These are phyloP conservation scores for Globisporangium cederbergense DNA, from an alignment of 352 stramenopile species.

Conservation along the genomic window DNA sequence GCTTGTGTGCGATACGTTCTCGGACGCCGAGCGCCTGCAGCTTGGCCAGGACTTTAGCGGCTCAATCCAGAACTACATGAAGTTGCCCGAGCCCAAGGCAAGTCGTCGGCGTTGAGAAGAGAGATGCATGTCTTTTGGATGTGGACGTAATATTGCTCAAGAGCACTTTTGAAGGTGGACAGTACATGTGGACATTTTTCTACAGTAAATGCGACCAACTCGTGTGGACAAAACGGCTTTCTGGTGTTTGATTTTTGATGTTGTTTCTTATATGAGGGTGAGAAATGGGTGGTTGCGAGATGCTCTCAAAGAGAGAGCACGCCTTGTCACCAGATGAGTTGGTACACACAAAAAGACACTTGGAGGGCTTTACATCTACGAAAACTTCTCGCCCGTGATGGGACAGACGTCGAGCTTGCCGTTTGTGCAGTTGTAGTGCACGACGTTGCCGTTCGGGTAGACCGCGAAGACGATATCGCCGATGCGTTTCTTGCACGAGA, in stretches of 20 bases:
- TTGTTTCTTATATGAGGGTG: slow-evolving; percentile 7
- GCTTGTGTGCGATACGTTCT: slow-evolving; percentile 65
- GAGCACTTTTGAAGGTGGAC: neutral
- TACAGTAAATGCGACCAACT: neutral
- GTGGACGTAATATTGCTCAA: neutral
- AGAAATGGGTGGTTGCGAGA: slow-evolving; percentile 1
- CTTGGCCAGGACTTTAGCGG: slow-evolving; percentile 30
- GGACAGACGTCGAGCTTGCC: slow-evolving; percentile 78
- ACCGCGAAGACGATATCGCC: slow-evolving; percentile 87
- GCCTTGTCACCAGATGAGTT: neutral
- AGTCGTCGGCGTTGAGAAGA: slow-evolving; percentile 8
- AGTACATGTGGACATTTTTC: neutral
- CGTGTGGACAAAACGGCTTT: neutral
- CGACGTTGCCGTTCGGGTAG: slow-evolving; percentile 81
- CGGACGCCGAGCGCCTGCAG: slow-evolving; percentile 41
- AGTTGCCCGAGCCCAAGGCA: slow-evolving; percentile 16
- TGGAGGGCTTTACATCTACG: slow-evolving; percentile 24
- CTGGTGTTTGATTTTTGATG: neutral
- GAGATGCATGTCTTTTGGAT: neutral
- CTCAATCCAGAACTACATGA: slow-evolving; percentile 29
- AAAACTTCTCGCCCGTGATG: slow-evolving; percentile 79
- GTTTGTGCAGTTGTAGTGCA: slow-evolving; percentile 89
- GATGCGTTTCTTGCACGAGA: slow-evolving; percentile 84
- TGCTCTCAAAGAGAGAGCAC: neutral
- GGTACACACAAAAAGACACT: neutral